Conservation (phyloP, 2,329 filamentous ascomycete species). For the Helotiales sp. region DNA sequence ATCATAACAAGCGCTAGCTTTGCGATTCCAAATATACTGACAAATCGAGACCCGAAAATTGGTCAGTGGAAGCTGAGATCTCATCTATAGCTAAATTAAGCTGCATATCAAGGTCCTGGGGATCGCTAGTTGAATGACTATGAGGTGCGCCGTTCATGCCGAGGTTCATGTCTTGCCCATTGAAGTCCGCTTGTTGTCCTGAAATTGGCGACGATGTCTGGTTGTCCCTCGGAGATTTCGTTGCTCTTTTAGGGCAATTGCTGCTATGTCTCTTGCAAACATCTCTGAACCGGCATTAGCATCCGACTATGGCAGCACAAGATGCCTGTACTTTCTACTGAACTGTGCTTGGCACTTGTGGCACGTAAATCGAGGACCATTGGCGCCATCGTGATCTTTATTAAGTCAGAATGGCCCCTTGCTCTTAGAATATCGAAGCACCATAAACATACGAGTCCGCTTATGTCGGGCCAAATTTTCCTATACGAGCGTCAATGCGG, state of each 20-base stretch:
- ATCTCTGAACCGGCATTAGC: conserved; percentile 1
- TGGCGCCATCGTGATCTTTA: conserved; percentile 7
- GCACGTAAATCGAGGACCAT: not conserved
- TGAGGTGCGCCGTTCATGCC: not conserved
- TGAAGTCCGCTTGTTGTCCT: not conserved
- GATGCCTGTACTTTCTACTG: conserved; percentile 3
- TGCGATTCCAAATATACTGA: not conserved
- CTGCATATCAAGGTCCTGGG: not conserved
- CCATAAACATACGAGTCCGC: not conserved
- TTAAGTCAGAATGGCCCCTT: not conserved
- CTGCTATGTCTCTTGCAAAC: conserved; percentile 9
- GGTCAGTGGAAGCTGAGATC: not conserved
- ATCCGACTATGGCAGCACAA: not conserved
- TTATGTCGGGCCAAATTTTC: conserved; percentile 10
- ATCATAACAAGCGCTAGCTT: not conserved
- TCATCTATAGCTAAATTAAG: not conserved
- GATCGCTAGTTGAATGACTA: not conserved
- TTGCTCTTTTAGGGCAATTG: not conserved
- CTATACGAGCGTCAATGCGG: not conserved
- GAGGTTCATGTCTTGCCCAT: not conserved
- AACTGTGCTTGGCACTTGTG: conserved; percentile 10
- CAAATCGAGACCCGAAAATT: not conserved
- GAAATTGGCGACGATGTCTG: not conserved
- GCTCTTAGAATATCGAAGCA: not conserved
- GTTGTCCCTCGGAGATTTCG: not conserved